Base-by-base conservation (phyloP, 2,329 filamentous ascomycete genomes). In the Trichoderma oligosporum region DNA sequence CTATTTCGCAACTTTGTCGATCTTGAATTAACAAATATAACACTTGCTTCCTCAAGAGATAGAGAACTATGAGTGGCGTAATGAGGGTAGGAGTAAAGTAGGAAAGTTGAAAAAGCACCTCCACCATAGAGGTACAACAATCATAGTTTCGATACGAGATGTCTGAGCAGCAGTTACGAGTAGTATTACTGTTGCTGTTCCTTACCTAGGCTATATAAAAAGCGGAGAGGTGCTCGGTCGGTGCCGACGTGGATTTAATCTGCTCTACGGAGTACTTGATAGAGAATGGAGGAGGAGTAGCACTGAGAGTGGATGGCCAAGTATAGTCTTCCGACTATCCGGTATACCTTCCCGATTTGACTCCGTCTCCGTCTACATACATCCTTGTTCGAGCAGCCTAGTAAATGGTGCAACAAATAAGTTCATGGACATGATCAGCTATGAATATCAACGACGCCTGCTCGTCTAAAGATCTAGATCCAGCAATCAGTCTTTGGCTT, bases 271-370 rank as follows among this genome's bases (percentile, higher is more conserved):
- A 7, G 18, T 14, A 42, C 25, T 20, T 36, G 25, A 29, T 4
- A 33, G 18, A 33, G 27, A 42, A 16, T 24, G 46, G 14, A 24
- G 27, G 12, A 47, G 27, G 2, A 33, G 49, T 53, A 42, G 12
- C 29, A 35, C 14, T 44, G 18, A 27, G 9, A 14, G 51, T 54
- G 51, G 51, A 25, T 18, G n/a, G 11, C 18, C 4, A 25, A 16
- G 6, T n/a, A 16, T 24, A 24, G 12, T 14, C 51, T 45, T 54
- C 51, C 51, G 51, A 54, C 36, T 54, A 54, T 45, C 51, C 51
- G 51, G 39, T 11, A 54, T 44, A 54, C 51, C 51, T 54, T 54
- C 51, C 51, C 39, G 51, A 45, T 54, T n/a, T 54, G 39, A 54
- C 16, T 16, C 2, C 12, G 39, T n/a, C 31, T 45, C 51, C 51